These are phyloP conservation scores for Euphrasia arctica DNA, from an alignment of 305 asterid species.

Conservation along the genomic window DNA sequence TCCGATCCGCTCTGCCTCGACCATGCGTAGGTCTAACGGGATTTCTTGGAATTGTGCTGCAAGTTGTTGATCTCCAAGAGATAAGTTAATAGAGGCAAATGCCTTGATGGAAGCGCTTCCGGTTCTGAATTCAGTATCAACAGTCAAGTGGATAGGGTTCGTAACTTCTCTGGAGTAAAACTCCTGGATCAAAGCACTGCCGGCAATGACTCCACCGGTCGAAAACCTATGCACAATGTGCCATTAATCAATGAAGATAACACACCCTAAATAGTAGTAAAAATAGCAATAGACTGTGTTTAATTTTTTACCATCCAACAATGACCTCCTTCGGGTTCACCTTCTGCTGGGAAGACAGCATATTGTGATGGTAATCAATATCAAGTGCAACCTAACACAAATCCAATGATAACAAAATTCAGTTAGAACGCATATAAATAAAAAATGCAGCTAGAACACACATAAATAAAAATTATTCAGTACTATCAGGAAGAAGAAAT, in stretches of 20 bases:
- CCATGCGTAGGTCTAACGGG: constrained; percentile 79
- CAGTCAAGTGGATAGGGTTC: constrained; percentile 21
- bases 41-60: constrained; percentile 94
- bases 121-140: constrained; percentile 67
- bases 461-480: neutral
- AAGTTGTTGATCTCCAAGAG: constrained; percentile 77
- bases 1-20: constrained; percentile 89
- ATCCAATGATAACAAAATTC: neutral
- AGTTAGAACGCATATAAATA: neutral
- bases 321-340: constrained; percentile 90
- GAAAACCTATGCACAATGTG: constrained; percentile 66
- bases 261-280: neutral
- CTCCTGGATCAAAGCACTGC: constrained; percentile 73
- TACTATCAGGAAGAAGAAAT: neutral
- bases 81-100: constrained; percentile 54
- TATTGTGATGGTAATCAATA: constrained; percentile 80
- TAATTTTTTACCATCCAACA: constrained; percentile 80
- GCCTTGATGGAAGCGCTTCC: constrained; percentile 70
- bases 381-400: constrained; percentile 78
- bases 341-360: constrained; percentile 83
- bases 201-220: constrained; percentile 82
- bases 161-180: neutral
- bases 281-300: neutral
- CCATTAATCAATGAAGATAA: constrained; percentile 17
- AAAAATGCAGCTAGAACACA: neutral